Percentiles rank a stretch among this genome's conserved stretches.
Conservation (phyloP, 148 eudicot genomes). For the Chenopodium formosanum region DNA sequence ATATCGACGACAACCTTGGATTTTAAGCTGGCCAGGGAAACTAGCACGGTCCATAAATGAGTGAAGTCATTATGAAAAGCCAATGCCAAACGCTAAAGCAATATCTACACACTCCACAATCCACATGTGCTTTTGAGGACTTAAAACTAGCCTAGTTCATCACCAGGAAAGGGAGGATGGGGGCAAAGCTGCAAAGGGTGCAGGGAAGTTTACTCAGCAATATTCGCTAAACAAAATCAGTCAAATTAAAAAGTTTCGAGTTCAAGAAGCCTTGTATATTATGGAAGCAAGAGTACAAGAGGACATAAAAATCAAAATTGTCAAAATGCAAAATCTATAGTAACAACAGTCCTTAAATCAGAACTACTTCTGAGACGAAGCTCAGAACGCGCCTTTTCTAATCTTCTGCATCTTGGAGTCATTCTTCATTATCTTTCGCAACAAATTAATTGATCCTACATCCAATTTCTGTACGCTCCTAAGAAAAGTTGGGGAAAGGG, state of each 20-base stretch:
- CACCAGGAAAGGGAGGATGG: neutral
- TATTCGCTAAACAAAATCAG: too few relatives aligned
- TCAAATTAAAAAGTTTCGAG: neutral
- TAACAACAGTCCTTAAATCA: neutral
- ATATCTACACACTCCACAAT: too few relatives aligned
- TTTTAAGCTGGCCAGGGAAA: too few relatives aligned
- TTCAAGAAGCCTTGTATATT: constrained; percentile 11
- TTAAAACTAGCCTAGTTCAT: too few relatives aligned
- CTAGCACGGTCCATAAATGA: too few relatives aligned
- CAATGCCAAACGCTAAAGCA: too few relatives aligned
- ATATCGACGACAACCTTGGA: too few relatives aligned
- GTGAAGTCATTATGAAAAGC: too few relatives aligned
- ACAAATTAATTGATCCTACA: neutral
- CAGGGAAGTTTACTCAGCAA: neutral
- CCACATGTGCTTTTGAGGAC: too few relatives aligned
- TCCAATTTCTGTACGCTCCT: constrained; percentile 4
- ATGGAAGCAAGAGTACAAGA: constrained; percentile 19
- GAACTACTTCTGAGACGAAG: constrained; percentile 16
- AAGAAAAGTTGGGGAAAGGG: neutral
- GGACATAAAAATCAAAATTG: constrained; percentile 17
- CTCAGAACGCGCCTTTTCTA: neutral
- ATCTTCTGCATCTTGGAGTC: constrained; percentile 8
- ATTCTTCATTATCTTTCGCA: neutral
- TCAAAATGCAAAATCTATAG: constrained; percentile 13
- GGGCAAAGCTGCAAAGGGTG: neutral